Evolutionary conservation across 2,329 filamentous ascomycete genomes (phyloP).

Genomic region (Fusarium lateritium): DNA sequence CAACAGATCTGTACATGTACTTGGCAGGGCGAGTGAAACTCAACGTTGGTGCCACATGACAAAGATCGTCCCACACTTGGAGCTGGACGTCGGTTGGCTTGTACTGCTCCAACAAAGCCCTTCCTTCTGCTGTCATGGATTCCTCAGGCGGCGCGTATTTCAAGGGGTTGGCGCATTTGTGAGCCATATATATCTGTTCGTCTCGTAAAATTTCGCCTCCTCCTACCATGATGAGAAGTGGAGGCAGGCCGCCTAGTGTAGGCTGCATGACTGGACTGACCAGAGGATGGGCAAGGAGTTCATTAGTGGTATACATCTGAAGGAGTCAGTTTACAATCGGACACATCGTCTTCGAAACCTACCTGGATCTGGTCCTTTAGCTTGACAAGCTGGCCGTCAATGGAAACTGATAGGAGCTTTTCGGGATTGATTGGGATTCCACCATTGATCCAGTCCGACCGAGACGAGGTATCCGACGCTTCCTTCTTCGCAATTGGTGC

Average conservation of each 20-base stretch:
- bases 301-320: slow-evolving; percentile 84
- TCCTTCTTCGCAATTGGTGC: slow-evolving; percentile 51
- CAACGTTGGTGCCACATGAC: slow-evolving; percentile 92
- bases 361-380: slow-evolving; percentile 95
- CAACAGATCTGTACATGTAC: slow-evolving; percentile 92
- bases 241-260: slow-evolving; percentile 89
- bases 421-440: slow-evolving; percentile 49
- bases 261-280: slow-evolving; percentile 92
- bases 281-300: slow-evolving; percentile 86
- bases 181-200: slow-evolving; percentile 94
- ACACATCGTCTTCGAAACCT: slow-evolving; percentile 28
- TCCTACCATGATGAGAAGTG: slow-evolving; percentile 87
- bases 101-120: slow-evolving; percentile 74
- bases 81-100: slow-evolving; percentile 92
- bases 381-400: slow-evolving; percentile 79
- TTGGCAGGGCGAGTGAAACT: slow-evolving; percentile 97
- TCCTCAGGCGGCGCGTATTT: slow-evolving; percentile 79
- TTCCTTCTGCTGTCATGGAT: slow-evolving; percentile 74
- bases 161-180: slow-evolving; percentile 90
- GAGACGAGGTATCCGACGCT: slow-evolving; percentile 37
- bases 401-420: slow-evolving; percentile 71
- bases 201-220: slow-evolving; percentile 92
- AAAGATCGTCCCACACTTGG: slow-evolving; percentile 96
- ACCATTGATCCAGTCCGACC: slow-evolving; percentile 49
- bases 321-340: slow-evolving; percentile 42